phyloP scores from a whole-genome alignment of 306 rosid species.

The Phaseolus lunatus region DNA sequence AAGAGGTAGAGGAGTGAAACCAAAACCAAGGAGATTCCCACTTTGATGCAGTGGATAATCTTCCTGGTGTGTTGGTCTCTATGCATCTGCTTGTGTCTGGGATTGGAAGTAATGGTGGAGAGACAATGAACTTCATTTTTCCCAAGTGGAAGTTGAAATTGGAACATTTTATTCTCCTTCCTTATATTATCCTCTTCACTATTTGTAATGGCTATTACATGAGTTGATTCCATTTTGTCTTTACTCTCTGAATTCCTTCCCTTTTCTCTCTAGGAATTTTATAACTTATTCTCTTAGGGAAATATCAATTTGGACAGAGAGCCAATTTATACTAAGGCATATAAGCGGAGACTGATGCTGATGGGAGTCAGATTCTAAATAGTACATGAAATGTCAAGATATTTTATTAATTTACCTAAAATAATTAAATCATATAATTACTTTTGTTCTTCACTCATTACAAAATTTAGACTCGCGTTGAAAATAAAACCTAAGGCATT shows the following conservation, averaged over 20 bases:
- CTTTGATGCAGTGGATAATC: slow-evolving; percentile 74
- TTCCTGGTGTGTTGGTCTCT: slow-evolving; percentile 52
- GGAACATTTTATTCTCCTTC: slow-evolving; percentile 35
- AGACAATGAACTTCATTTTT: slow-evolving; percentile 39
- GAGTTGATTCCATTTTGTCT: slow-evolving; percentile 58
- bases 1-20: slow-evolving; percentile 81
- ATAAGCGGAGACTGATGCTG: slow-evolving; percentile 19
- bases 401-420: background rate
- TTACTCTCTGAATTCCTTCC: slow-evolving; percentile 21
- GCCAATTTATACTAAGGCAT: slow-evolving; percentile 43
- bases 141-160: slow-evolving; percentile 20
- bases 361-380: slow-evolving; percentile 22
- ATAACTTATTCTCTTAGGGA: slow-evolving; percentile 29
- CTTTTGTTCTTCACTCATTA: background rate
- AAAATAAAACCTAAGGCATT: background rate
- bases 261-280: background rate
- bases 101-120: slow-evolving; percentile 41
- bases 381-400: background rate
- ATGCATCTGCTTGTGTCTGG: slow-evolving; percentile 40
- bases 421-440: background rate
- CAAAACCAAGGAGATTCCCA: slow-evolving; percentile 75
- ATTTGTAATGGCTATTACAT: slow-evolving; percentile 55
- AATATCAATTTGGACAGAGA: slow-evolving; percentile 23
- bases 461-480: background rate
- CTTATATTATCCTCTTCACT: slow-evolving; percentile 40